Evolutionary conservation across 2,329 filamentous ascomycete species (phyloP).

Genomic region (Elsinoe fawcettii): DNA sequence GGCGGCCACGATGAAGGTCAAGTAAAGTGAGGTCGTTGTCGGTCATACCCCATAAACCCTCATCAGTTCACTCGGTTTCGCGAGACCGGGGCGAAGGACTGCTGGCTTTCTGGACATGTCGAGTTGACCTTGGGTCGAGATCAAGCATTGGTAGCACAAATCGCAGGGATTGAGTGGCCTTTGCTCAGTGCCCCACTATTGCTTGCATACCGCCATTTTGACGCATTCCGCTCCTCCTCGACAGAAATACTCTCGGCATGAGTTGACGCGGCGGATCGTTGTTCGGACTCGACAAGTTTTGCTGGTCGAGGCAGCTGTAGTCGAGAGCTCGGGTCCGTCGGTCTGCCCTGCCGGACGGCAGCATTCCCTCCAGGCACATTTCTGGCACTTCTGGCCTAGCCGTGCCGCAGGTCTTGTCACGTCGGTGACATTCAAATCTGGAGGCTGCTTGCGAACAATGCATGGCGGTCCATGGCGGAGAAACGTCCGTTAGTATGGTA

Average conservation of each 20-base stretch:
- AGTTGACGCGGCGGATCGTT: background rate
- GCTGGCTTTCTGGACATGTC: conserved; percentile 1
- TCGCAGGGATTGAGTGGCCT: background rate
- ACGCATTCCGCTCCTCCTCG: background rate
- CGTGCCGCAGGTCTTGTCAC: background rate
- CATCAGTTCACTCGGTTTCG: background rate
- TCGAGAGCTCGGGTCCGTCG: background rate
- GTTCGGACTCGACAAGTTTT: conserved; percentile 1
- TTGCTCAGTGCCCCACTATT: conserved; percentile 7
- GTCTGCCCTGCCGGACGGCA: background rate
- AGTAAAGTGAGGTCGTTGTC: background rate
- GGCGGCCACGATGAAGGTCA: background rate
- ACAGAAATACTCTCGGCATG: background rate
- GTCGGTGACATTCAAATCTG: background rate
- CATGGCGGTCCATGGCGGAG: background rate
- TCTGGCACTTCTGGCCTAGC: background rate
- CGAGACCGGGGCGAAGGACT: background rate
- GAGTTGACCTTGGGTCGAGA: background rate
- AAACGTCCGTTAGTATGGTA: background rate
- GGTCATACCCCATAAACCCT: background rate
- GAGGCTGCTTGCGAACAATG: background rate
- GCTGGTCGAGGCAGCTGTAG: background rate
- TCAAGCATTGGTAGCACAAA: background rate
- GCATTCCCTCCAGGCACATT: background rate
- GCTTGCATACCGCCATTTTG: conserved; percentile 9